Evolutionary conservation across 306 rosid species (phyloP).

Genomic region (Hippophae tibetana): DNA sequence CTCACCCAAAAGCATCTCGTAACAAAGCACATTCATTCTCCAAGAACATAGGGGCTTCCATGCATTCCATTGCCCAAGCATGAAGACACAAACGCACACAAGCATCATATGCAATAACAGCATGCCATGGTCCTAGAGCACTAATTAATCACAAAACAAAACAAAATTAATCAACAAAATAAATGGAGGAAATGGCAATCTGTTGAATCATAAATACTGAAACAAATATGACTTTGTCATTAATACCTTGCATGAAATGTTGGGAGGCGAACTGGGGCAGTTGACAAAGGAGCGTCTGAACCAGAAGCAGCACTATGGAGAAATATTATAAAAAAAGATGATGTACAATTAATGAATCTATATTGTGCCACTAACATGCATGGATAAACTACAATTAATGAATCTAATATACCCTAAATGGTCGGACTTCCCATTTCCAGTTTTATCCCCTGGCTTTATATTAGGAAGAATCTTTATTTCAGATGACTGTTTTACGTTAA

Average conservation of each 20-base stretch:
- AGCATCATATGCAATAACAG: conserved; percentile 86
- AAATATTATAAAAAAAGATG: conserved; percentile 5
- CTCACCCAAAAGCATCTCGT: conserved; percentile 85
- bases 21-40: conserved; percentile 86
- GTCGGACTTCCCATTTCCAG: conserved; percentile 30
- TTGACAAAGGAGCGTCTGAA: conserved; percentile 52
- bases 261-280: conserved; percentile 70
- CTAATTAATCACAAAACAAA: conserved; percentile 35
- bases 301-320: conserved; percentile 47
- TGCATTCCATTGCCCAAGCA: conserved; percentile 98
- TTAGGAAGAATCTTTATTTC: conserved; percentile 21
- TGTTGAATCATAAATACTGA: conserved; percentile 11
- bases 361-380: neutral
- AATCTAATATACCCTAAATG: conserved; percentile 48
- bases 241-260: conserved; percentile 87
- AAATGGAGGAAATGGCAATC: conserved; percentile 1
- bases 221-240: neutral
- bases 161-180: conserved; percentile 16
- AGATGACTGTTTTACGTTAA: conserved; percentile 20
- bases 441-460: conserved; percentile 25
- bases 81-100: conserved; percentile 96
- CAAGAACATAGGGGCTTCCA: conserved; percentile 97
- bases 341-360: neutral
- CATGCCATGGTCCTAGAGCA: conserved; percentile 94
- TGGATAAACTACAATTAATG: neutral